phyloP scores from a whole-genome alignment of 768 basidiomycete genomes.

The Suillus bovinus region DNA sequence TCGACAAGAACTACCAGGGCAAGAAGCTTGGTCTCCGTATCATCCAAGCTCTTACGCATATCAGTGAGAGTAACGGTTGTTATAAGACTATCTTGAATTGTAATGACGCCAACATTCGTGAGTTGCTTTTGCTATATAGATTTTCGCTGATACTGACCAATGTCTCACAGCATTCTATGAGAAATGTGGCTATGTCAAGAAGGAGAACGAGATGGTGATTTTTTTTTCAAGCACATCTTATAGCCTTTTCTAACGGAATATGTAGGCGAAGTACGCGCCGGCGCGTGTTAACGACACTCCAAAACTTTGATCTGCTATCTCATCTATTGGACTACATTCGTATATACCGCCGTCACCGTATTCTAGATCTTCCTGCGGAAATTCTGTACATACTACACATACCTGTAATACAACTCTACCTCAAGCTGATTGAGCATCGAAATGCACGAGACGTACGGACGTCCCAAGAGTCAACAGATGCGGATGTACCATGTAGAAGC shows the following conservation, averaged over 20 bases:
- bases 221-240: conserved; percentile 19
- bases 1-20: conserved; percentile 85
- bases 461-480: neutral
- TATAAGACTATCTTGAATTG: conserved; percentile 99
- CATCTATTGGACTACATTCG: conserved; percentile 11
- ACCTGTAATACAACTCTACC: conserved; percentile 17
- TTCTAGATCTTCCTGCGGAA: conserved; percentile 13
- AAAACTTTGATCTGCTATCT: conserved; percentile 18
- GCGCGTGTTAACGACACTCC: conserved; percentile 26
- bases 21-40: conserved; percentile 87
- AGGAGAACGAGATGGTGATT: conserved; percentile 96
- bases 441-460: neutral
- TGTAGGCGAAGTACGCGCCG: conserved; percentile 61
- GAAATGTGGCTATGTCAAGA: conserved; percentile 91
- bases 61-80: conserved; percentile 78
- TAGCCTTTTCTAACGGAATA: conserved; percentile 8
- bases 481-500: neutral
- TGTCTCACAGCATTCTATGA: conserved; percentile 81
- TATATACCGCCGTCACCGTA: conserved; percentile 13
- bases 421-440: neutral
- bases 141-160: conserved; percentile 7
- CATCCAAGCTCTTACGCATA: conserved; percentile 81
- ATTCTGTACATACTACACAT: conserved; percentile 1
- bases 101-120: conserved; percentile 86
- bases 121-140: conserved; percentile 37